phyloP scores from a whole-genome alignment of 768 basidiomycete genomes.

The Termitomyces heimii region DNA sequence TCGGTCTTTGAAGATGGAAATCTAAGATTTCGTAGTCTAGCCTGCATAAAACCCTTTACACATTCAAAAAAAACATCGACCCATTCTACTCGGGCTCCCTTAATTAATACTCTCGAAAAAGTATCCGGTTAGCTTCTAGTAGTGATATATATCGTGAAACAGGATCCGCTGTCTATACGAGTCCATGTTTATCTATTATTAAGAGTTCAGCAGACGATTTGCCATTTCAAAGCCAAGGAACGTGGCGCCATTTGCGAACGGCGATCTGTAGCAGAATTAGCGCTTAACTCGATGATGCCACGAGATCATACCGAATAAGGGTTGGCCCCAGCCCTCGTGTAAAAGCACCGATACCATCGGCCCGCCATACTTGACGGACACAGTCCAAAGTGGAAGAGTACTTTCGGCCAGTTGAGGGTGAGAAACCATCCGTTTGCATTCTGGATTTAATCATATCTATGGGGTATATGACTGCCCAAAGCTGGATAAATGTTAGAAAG shows the following conservation, averaged over 20 bases:
- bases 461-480: slow-evolving; percentile 92
- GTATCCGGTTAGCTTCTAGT: not conserved
- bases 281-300: not conserved
- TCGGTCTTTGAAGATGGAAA: not conserved
- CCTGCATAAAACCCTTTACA: not conserved
- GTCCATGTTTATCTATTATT: not conserved
- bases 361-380: slow-evolving; percentile 73
- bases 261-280: slow-evolving; percentile 49
- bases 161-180: not conserved
- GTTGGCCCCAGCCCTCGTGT: slow-evolving; percentile 90
- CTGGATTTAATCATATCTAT: slow-evolving; percentile 96
- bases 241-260: slow-evolving; percentile 95
- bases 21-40: not conserved
- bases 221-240: slow-evolving; percentile 96
- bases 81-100: not conserved
- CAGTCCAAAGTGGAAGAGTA: slow-evolving; percentile 83
- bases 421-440: slow-evolving; percentile 92
- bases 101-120: not conserved
- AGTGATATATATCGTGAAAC: not conserved
- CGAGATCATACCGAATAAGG: slow-evolving; percentile 63
- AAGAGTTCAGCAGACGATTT: slow-evolving; percentile 57
- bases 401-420: slow-evolving; percentile 66
- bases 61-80: not conserved
- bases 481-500: slow-evolving; percentile 31
- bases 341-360: slow-evolving; percentile 83